Percentiles rank a stretch among this genome's conserved stretches.
These are phyloP conservation scores for Chalaropsis ovoidea DNA, from an alignment of 2,329 filamentous ascomycete species.

Conservation along the genomic window DNA sequence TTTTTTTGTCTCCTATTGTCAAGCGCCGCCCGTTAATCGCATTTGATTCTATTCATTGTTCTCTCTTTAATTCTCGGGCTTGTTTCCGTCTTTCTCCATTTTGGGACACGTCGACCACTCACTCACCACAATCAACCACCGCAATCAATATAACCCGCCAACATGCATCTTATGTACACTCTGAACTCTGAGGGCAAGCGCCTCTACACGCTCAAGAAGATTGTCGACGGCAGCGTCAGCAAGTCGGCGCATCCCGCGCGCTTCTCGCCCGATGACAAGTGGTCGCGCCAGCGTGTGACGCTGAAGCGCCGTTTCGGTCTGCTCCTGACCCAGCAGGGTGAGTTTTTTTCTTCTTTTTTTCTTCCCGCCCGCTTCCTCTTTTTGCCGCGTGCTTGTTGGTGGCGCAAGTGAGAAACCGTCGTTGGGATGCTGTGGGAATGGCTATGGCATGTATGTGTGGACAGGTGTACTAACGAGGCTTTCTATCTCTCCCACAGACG, in stretches of 20 bases:
- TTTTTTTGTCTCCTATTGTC: slow-evolving; percentile 4
- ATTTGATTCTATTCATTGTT: background rate
- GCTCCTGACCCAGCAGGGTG: slow-evolving; percentile 68
- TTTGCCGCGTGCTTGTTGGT: no score
- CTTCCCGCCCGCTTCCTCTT: no score
- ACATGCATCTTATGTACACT: slow-evolving; percentile 68
- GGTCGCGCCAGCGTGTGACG: slow-evolving; percentile 89
- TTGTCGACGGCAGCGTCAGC: slow-evolving; percentile 71
- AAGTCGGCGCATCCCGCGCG: slow-evolving; percentile 93
- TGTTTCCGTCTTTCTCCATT: background rate
- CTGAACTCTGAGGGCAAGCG: slow-evolving; percentile 74
- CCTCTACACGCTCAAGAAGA: slow-evolving; percentile 91
- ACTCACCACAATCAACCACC: background rate
- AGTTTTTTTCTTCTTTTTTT: slow-evolving; percentile 28
- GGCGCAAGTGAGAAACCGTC: no score
- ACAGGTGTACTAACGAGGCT: background rate
- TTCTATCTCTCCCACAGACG: background rate
- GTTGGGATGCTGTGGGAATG: background rate
- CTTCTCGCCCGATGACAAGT: slow-evolving; percentile 98
- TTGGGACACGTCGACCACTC: background rate
- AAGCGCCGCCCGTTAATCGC: background rate
- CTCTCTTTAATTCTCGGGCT: background rate
- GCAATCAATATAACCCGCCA: slow-evolving; percentile 24
- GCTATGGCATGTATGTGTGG: background rate
- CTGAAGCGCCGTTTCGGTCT: slow-evolving; percentile 89